Conservation (phyloP, 345 rosid genomes). For the Gossypium australe region DNA sequence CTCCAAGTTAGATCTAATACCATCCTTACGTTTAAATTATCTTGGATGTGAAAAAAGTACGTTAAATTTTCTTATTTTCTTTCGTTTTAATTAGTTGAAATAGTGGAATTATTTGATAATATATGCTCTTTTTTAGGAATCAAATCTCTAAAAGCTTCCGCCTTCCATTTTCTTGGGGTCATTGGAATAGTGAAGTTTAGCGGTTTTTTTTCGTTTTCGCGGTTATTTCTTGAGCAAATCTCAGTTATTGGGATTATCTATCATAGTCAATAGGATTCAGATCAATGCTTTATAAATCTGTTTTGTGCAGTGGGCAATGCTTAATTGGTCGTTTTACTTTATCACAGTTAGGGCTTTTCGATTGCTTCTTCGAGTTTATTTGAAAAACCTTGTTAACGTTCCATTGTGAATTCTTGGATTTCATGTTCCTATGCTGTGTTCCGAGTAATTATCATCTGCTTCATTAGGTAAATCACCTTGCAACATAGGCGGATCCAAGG, state of each 20-base stretch:
- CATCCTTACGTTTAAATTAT: background rate
- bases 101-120: background rate
- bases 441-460: background rate
- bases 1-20: background rate
- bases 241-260: background rate
- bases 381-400: background rate
- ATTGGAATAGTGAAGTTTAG: background rate
- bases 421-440: background rate
- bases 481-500: background rate
- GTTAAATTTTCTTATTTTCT: background rate
- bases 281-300: background rate
- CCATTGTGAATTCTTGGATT: background rate
- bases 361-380: background rate
- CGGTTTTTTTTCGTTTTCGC: background rate
- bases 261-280: background rate
- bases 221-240: background rate
- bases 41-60: background rate
- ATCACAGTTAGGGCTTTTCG: background rate
- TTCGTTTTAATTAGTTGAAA: background rate
- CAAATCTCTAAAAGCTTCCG: background rate
- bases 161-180: background rate
- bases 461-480: background rate
- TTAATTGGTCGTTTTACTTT: background rate
- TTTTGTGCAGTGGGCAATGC: background rate
- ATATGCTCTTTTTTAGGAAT: background rate